Percentiles rank a stretch among this genome's conserved stretches.
These are phyloP conservation scores for Puccinia sorghi DNA, from an alignment of 1,284 basidiomycete species.

Conservation along the genomic window DNA sequence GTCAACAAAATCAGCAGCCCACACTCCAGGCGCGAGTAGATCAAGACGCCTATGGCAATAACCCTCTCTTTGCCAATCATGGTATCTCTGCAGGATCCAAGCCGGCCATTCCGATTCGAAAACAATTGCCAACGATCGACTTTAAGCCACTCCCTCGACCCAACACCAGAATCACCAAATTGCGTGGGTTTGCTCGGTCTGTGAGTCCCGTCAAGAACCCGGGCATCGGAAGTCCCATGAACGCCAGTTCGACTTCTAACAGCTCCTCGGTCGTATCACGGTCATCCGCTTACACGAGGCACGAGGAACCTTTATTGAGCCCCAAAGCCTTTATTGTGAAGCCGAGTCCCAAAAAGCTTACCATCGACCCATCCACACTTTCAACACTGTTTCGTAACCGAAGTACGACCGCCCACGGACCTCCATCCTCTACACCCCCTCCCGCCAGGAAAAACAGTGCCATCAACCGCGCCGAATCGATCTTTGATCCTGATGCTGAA, in stretches of 20 bases:
- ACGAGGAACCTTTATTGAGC: slow-evolving; percentile 44
- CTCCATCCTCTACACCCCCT: slow-evolving; percentile 35
- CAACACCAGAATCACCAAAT: slow-evolving; percentile 44
- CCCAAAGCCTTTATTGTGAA: slow-evolving; percentile 49
- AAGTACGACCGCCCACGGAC: slow-evolving; percentile 40
- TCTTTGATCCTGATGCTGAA: slow-evolving; percentile 50
- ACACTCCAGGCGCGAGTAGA: slow-evolving; percentile 78
- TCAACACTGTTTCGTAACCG: slow-evolving; percentile 40
- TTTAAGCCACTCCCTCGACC: slow-evolving; percentile 49
- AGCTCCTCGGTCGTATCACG: slow-evolving; percentile 34
- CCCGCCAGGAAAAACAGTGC: slow-evolving; percentile 33
- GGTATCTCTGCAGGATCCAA: slow-evolving; percentile 37
- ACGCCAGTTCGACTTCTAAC: slow-evolving; percentile 19
- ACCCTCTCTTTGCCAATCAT: slow-evolving; percentile 62
- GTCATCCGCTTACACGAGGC: slow-evolving; percentile 39
- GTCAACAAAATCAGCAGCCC: slow-evolving; percentile 55
- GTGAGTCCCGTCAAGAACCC: slow-evolving; percentile 45
- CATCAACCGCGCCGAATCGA: slow-evolving; percentile 13
- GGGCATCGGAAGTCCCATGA: slow-evolving; percentile 18
- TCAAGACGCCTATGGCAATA: slow-evolving; percentile 80
- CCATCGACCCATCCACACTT: slow-evolving; percentile 44
- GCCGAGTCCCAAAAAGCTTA: slow-evolving; percentile 48
- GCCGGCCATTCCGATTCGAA: slow-evolving; percentile 48
- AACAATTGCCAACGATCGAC: slow-evolving; percentile 43
- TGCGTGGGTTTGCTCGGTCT: slow-evolving; percentile 46